Evolutionary conservation across 75 land plant genomes (phyloP), one percentile per base, ranked within the genome.

Genomic region (Isoetes taiwanensis): DNA sequence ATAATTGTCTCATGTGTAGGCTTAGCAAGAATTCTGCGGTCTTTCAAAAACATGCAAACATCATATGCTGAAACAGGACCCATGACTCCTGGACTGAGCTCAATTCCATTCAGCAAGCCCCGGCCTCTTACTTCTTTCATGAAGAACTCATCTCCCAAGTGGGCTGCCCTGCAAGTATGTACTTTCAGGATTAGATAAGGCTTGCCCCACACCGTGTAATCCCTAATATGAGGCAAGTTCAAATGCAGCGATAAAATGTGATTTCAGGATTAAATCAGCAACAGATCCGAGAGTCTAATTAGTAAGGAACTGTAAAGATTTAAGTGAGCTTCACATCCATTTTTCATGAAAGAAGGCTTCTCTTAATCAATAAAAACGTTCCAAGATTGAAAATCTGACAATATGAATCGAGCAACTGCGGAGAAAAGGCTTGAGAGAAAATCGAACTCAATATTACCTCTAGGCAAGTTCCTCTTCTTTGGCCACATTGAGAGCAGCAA

Each of bases 1-100:
- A 94, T 85, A n/a, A 89, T 85, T 26, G 90, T 89, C 33, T 83
- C 80, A 73, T 94, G 96, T 33, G 99, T 94, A 21, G 99, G 96
- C 58, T 94, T 94, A 0, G 99, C 96, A 42, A 94, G 77, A 70
- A 94, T 75, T 20, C 99, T 96, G 54, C 90, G 78, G 55, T 94
- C 96, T 68, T 94, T 94, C 68, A 94, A 56, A 54, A 70, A 72
- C 4, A 85, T 64, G 50, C 99, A 94, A n/a, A 94, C 57, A 58
- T 94, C 99, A 65, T 80, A 89, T 42, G 96, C 97, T 54, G 84
- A 72, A 17, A 73, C 80, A 37, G 76, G 71, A 42, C 56, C 83
- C 30, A 85, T 32, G 4, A 74, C 76, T 56, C 59, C 52, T 42
- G 64, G 71, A 56, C 78, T 65, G 26, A 94, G 69, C 63, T 89